Conservation (phyloP, 108 stramenopile genomes). For the Mediolabrus comicus region DNA sequence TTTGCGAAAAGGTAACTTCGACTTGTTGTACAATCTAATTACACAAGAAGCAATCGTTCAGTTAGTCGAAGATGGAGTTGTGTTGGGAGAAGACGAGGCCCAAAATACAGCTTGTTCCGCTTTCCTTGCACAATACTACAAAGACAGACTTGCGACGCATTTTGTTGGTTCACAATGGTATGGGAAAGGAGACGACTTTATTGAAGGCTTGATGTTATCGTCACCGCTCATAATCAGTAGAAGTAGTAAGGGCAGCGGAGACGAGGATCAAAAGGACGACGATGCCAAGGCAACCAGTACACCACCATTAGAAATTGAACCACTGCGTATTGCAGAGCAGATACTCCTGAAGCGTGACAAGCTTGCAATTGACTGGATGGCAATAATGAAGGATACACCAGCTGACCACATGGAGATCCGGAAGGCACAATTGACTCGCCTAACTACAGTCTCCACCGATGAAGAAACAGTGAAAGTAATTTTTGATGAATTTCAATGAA, state of each 20-base stretch:
- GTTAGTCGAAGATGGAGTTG: constrained; percentile 44
- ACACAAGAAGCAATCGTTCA: constrained; percentile 66
- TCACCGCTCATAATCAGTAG: constrained; percentile 39
- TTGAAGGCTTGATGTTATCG: constrained; percentile 58
- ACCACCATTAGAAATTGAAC: constrained; percentile 47
- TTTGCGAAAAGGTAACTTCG: constrained; percentile 79
- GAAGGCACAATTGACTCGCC: constrained; percentile 45
- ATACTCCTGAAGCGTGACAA: constrained; percentile 55
- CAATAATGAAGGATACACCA: constrained; percentile 39
- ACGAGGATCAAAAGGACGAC: background rate
- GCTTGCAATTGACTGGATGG: constrained; percentile 67
- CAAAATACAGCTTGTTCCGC: constrained; percentile 30
- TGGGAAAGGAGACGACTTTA: constrained; percentile 75
- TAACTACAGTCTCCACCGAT: constrained; percentile 34
- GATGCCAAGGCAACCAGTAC: background rate
- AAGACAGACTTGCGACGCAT: constrained; percentile 38
- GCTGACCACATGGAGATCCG: constrained; percentile 64
- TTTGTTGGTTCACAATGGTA: constrained; percentile 67
- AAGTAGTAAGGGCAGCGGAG: constrained; percentile 16
- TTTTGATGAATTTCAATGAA: constrained; percentile 29
- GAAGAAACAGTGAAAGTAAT: constrained; percentile 4
- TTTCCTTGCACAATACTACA: constrained; percentile 55
- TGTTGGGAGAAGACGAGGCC: constrained; percentile 13
- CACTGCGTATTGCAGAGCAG: constrained; percentile 58
- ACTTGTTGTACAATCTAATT: constrained; percentile 58